phyloP scores from a whole-genome alignment of 2,329 filamentous ascomycete species.

The Torrubiellomyces zombiae region DNA sequence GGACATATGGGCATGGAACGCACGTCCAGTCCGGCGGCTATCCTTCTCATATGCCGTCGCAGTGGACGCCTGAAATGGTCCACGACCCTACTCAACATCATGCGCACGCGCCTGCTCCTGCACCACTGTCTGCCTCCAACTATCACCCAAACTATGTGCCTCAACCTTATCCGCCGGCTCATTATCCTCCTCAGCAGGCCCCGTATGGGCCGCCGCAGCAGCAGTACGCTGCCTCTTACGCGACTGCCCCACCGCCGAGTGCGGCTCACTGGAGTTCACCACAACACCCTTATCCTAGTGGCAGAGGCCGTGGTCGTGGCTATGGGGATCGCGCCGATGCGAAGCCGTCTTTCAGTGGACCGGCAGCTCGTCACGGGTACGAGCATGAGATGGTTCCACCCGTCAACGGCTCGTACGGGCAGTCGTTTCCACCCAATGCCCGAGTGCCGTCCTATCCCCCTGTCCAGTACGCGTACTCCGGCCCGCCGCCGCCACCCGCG shows the following conservation, averaged over 20 bases:
- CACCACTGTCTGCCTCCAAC: slow-evolving; percentile 33
- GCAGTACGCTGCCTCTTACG: too few species aligned
- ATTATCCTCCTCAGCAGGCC: slow-evolving; percentile 26
- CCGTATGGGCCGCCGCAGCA: slow-evolving; percentile 24
- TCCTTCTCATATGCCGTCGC: slow-evolving; percentile 20
- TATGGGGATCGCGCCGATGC: slow-evolving; percentile 27
- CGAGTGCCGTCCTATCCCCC: slow-evolving; percentile 19
- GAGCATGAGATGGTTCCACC: slow-evolving; percentile 16
- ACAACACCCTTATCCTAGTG: slow-evolving; percentile 22
- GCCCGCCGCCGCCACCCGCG: slow-evolving; percentile 20
- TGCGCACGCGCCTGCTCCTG: slow-evolving; percentile 26
- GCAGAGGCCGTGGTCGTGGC: slow-evolving; percentile 26
- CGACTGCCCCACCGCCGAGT: slow-evolving; percentile 12
- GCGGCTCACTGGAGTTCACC: slow-evolving; percentile 6
- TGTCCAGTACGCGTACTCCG: slow-evolving; percentile 20
- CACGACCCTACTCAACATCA: slow-evolving; percentile 19
- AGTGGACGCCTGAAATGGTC: slow-evolving; percentile 23
- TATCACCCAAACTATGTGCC: slow-evolving; percentile 44
- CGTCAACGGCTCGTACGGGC: slow-evolving; percentile 18
- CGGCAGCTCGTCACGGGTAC: slow-evolving; percentile 18
- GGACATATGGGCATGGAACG: slow-evolving; percentile 14
- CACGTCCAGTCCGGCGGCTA: slow-evolving; percentile 21
- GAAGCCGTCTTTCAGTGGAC: slow-evolving; percentile 13
- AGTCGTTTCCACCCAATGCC: slow-evolving; percentile 24
- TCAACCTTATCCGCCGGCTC: slow-evolving; percentile 27